Percentiles rank a stretch among this genome's conserved stretches.
phyloP scores from a whole-genome alignment of 1,284 basidiomycete genomes.

The Meira miltonrushii region DNA sequence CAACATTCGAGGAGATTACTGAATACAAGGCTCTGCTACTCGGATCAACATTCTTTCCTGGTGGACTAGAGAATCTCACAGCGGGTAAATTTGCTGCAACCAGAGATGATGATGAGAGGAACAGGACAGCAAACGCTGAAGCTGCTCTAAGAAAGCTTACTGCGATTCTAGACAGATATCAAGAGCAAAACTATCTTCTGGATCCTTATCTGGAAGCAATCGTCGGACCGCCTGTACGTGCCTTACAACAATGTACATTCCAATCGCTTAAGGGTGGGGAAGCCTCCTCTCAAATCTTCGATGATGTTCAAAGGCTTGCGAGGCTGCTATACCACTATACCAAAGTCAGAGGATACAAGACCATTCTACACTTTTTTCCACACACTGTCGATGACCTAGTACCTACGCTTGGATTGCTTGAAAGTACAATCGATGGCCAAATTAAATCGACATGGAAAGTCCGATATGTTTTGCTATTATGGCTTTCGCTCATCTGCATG shows the following conservation, averaged over 20 bases:
- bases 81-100: background rate
- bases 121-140: background rate
- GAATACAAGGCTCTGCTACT: constrained; percentile 11
- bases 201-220: constrained; percentile 87
- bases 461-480: constrained; percentile 77
- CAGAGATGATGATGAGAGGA: background rate
- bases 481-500: constrained; percentile 89
- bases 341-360: constrained; percentile 87
- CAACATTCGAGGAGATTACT: constrained; percentile 2
- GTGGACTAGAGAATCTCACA: background rate
- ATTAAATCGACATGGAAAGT: constrained; percentile 63
- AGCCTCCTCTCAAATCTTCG: background rate
- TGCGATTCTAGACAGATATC: constrained; percentile 72
- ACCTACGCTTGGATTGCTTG: constrained; percentile 67
- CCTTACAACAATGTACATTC: constrained; percentile 25
- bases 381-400: constrained; percentile 78
- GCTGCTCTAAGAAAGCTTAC: background rate
- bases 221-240: constrained; percentile 67
- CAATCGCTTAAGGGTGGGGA: background rate
- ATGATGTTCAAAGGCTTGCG: constrained; percentile 59
- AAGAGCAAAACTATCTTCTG: constrained; percentile 80
- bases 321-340: constrained; percentile 73
- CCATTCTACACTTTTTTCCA: constrained; percentile 83
- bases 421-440: constrained; percentile 47
- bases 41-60: constrained; percentile 5